These are phyloP conservation scores for Albizia julibrissin DNA, from an alignment of 306 rosid genomes.

Conservation along the genomic window DNA sequence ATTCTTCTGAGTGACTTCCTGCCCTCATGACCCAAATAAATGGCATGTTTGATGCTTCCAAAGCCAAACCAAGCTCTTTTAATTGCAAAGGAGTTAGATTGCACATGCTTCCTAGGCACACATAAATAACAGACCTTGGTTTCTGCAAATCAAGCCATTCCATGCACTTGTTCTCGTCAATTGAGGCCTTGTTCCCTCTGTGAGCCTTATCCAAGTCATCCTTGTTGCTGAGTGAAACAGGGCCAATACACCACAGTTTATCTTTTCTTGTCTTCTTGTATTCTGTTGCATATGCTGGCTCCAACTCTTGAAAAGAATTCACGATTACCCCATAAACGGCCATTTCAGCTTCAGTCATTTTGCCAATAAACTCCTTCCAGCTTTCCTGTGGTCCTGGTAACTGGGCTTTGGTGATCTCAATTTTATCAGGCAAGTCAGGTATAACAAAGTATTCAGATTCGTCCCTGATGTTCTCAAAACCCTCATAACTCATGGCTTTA, in stretches of 20 bases:
- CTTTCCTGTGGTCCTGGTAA: conserved; percentile 7
- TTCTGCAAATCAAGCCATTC: conserved; percentile 55
- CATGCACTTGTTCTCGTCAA: conserved; percentile 37
- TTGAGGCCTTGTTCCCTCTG: conserved; percentile 44
- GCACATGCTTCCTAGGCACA: conserved; percentile 58
- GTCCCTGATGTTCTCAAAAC: conserved; percentile 31
- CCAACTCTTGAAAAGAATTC: conserved; percentile 69
- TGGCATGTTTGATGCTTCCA: conserved; percentile 49
- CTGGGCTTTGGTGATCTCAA: conserved; percentile 50
- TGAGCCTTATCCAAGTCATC: conserved; percentile 35
- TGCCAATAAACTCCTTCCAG: conserved; percentile 22
- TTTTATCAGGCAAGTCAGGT: conserved; percentile 47
- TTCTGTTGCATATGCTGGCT: conserved; percentile 38
- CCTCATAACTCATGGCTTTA: conserved; percentile 15
- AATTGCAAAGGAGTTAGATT: conserved; percentile 40
- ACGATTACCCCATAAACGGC: conserved; percentile 47
- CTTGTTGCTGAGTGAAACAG: conserved; percentile 47
- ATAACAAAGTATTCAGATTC: conserved; percentile 48
- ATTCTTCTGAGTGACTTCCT: conserved; percentile 38
- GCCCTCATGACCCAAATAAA: conserved; percentile 57
- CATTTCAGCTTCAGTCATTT: conserved; percentile 47
- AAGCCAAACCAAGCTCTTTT: conserved; percentile 55
- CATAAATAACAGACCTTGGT: conserved; percentile 44
- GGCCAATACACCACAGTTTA: conserved; percentile 55
- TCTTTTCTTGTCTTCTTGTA: conserved; percentile 34